Base-by-base conservation (phyloP, 371 early-diverging fungal species). In the Nematocida parisii region DNA sequence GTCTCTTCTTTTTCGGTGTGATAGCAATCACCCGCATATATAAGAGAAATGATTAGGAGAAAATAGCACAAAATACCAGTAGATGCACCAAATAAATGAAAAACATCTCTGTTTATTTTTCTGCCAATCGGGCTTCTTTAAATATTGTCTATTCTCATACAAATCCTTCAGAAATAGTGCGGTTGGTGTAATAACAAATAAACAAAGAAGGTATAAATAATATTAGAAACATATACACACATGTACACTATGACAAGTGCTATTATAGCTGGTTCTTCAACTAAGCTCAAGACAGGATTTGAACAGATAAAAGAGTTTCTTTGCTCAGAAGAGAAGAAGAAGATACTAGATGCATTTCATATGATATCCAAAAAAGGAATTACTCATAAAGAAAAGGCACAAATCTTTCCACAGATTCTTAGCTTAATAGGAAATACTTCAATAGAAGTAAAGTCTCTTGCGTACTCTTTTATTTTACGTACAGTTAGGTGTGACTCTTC, bases 381-480 rank as follows among this genome's bases (percentile, higher is more conserved):
- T 4, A 20, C 45, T 13, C 50, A 46, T 9, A 66, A 70, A 40
- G 46, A 77, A 57, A 68, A 67, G 42, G 68, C 80, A 7, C 56
- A 67, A 4, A 4, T 77, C 7, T 77, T 77, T 56, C 80, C 80
- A n/a, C 22, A 20, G 55, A 50, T 77, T 24, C 75, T 77, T 4
- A 67, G 67, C 45, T 20, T 77, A 9, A 47, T 77, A 20, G 24
- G 46, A 45, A 9, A 77, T 42, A 5, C 9, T 42, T 11, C 56
- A 27, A 58, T 77, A 20, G 80, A 77, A 39, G 44, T 77, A 13
- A 77, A 77, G 62, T 77, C 24, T 58, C 11, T 22, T 20, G 68
- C 68, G 33, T 77, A 77, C 80, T 77, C 80, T 22, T 77, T 58
- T 60, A 60, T 77, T 22, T 57, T 77, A 22, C 24, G 61, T 5